A percentile compares a stretch with the other conserved stretches of the same genome.
Conservation (phyloP, 192 early-diverging fungal genomes). For the Coemansia sp. region DNA sequence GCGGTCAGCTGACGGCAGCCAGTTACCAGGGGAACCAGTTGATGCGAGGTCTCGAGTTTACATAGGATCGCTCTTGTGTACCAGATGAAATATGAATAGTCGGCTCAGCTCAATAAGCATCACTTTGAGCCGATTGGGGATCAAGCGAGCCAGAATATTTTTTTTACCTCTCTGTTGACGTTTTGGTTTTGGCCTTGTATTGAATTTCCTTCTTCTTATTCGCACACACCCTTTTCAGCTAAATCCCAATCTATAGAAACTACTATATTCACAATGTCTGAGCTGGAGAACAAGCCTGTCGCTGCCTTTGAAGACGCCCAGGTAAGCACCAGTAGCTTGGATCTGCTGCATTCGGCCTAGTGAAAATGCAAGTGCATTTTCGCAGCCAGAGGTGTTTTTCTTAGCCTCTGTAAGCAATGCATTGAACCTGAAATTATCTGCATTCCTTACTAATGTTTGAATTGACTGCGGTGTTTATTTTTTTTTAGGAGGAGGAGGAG, state of each 20-base stretch:
- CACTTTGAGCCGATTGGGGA: not conserved
- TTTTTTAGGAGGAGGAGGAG: conserved; percentile 62
- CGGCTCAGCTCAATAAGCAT: conserved; percentile 8
- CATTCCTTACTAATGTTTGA: not conserved
- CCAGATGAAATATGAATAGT: not conserved
- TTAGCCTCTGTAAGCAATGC: not conserved
- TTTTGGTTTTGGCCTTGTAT: not conserved
- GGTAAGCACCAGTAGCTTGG: conserved; percentile 28
- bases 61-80: not conserved
- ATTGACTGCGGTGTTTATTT: not conserved
- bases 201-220: not conserved
- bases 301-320: conserved; percentile 34
- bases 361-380: conserved; percentile 11
- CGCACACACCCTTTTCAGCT: not conserved
- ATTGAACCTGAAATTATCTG: not conserved
- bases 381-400: not conserved
- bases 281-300: conserved; percentile 49
- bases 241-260: conserved; percentile 3
- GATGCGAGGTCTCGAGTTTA: not conserved
- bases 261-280: conserved; percentile 36
- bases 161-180: not conserved
- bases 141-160: not conserved
- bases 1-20: conserved; percentile 1
- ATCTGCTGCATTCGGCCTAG: conserved; percentile 4
- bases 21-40: not conserved